Conservation (phyloP, 2,329 filamentous ascomycete species). For the Drechslerella stenobrocha region DNA sequence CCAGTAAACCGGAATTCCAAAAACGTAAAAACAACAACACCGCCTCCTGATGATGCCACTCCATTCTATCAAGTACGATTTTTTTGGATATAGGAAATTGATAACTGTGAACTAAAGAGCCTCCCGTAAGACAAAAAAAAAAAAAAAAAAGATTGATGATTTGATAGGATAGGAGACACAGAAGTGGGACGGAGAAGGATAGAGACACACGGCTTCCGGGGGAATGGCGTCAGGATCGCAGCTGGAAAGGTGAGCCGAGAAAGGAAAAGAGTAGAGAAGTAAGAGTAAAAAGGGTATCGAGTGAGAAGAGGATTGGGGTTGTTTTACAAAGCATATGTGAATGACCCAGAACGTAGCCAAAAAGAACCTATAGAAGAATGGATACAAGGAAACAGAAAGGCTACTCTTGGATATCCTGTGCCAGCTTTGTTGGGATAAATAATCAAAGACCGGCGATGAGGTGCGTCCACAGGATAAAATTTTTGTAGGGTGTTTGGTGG, state of each 20-base stretch:
- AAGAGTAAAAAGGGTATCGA: constrained; percentile 40
- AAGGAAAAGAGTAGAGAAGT: constrained; percentile 18
- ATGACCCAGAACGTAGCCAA: constrained; percentile 16
- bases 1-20: neutral
- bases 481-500: constrained; percentile 7
- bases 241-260: constrained; percentile 5
- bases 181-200: neutral
- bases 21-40: constrained; percentile 31
- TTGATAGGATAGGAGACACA: neutral
- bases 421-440: constrained; percentile 3
- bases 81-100: constrained; percentile 14
- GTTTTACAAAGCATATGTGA: constrained; percentile 37
- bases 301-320: constrained; percentile 38
- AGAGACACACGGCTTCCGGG: constrained; percentile 6
- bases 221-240: neutral
- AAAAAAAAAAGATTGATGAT: neutral
- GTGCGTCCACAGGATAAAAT: constrained; percentile 4
- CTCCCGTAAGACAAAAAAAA: constrained; percentile 13
- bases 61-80: constrained; percentile 45
- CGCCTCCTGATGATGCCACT: constrained; percentile 35
- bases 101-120: neutral
- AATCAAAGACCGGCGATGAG: neutral
- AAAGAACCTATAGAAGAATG: constrained; percentile 45
- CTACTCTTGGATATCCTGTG: neutral
- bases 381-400: constrained; percentile 35